Evolutionary conservation across 2,329 filamentous ascomycete genomes (phyloP).

Genomic region (Domatiomyces globalis): DNA sequence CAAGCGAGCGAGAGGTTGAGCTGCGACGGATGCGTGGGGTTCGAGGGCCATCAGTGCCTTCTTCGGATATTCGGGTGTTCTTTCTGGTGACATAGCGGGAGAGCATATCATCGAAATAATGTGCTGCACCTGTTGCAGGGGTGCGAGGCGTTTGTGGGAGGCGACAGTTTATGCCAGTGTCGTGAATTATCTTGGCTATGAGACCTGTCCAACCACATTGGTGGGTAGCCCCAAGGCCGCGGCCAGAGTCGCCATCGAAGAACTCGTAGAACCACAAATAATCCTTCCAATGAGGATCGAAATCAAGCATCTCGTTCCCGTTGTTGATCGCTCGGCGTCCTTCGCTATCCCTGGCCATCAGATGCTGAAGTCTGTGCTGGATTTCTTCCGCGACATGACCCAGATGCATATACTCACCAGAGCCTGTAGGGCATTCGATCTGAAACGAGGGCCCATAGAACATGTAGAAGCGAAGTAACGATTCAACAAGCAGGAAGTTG

Average conservation of each 20-base stretch:
- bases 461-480: conserved; percentile 86
- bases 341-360: conserved; percentile 72
- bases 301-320: conserved; percentile 73
- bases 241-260: conserved; percentile 83
- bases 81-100: conserved; percentile 36
- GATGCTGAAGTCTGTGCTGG: conserved; percentile 83
- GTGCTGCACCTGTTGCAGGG: conserved; percentile 65
- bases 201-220: conserved; percentile 95
- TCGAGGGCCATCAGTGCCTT: conserved; percentile 10
- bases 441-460: conserved; percentile 83
- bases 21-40: conserved; percentile 30
- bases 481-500: conserved; percentile 89
- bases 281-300: conserved; percentile 84
- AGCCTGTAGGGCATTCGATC: conserved; percentile 87
- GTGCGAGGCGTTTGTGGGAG: conserved; percentile 87
- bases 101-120: conserved; percentile 92
- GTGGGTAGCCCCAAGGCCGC: conserved; percentile 80
- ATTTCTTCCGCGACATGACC: conserved; percentile 90
- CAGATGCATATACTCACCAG: conserved; percentile 87
- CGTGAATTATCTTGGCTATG: conserved; percentile 93
- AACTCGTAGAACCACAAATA: conserved; percentile 95
- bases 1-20: conserved; percentile 63
- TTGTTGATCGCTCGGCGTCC: conserved; percentile 80
- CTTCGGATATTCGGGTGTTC: conserved; percentile 11
- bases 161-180: conserved; percentile 82